phyloP scores from a whole-genome alignment of 2,329 filamentous ascomycete genomes.

The Purpureocillium takamizusanense region DNA sequence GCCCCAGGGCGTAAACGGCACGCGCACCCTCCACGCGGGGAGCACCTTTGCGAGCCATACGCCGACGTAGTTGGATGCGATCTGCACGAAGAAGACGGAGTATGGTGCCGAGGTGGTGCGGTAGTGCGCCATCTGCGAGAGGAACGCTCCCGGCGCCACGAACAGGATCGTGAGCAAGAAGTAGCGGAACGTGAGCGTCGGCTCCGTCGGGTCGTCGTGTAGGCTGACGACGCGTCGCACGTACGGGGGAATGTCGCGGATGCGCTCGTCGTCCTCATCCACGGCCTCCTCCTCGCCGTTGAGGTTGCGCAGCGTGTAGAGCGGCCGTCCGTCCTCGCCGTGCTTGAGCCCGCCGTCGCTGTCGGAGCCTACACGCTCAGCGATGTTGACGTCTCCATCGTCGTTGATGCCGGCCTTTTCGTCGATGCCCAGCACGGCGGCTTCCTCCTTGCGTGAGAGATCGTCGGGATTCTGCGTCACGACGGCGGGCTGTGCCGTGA shows the following conservation, averaged over 20 bases:
- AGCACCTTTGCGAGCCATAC: constrained; percentile 41
- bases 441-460: constrained; percentile 1
- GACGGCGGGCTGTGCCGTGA: neutral
- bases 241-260: constrained; percentile 43
- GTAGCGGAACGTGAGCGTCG: constrained; percentile 51
- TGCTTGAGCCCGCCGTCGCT: constrained; percentile 4
- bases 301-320: constrained; percentile 10
- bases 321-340: constrained; percentile 3
- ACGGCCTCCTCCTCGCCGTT: constrained; percentile 19
- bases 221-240: constrained; percentile 45
- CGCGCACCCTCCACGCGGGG: constrained; percentile 33
- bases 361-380: too few relatives aligned
- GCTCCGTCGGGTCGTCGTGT: constrained; percentile 44
- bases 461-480: neutral
- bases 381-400: neutral
- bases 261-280: constrained; percentile 37
- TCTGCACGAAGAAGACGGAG: constrained; percentile 53
- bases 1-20: constrained; percentile 36
- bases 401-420: constrained; percentile 4
- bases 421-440: constrained; percentile 5
- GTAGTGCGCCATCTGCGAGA: constrained; percentile 46
- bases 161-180: constrained; percentile 46
- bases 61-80: constrained; percentile 46
- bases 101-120: constrained; percentile 49
- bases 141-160: constrained; percentile 46